Percentiles rank a stretch among this genome's conserved stretches.
These are phyloP conservation scores for Cryptococcus amylolentus DNA, from an alignment of 1,284 basidiomycete genomes.

Conservation along the genomic window DNA sequence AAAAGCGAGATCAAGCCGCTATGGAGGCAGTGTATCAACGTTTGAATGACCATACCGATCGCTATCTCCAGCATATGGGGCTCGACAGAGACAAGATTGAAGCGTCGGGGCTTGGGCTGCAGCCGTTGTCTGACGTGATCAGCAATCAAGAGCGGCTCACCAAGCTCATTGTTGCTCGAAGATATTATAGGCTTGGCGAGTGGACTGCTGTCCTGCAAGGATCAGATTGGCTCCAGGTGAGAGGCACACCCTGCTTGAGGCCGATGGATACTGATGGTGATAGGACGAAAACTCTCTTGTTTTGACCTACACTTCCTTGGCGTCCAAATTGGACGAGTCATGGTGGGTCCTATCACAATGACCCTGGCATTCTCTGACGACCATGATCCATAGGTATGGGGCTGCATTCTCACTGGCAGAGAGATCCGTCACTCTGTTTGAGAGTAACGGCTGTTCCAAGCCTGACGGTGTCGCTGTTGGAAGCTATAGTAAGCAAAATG, in stretches of 20 bases:
- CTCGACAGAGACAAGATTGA: slow-evolving; percentile 16
- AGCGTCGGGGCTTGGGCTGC: slow-evolving; percentile 22
- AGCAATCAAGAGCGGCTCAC: background rate
- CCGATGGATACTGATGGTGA: background rate
- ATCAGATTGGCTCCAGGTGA: slow-evolving; percentile 28
- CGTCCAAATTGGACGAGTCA: slow-evolving; percentile 30
- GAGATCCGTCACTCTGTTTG: slow-evolving; percentile 35
- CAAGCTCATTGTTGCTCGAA: slow-evolving; percentile 21
- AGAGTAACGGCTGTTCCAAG: slow-evolving; percentile 21
- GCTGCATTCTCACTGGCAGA: slow-evolving; percentile 31
- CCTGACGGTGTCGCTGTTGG: slow-evolving; percentile 25
- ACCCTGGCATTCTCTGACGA: background rate
- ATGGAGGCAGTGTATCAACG: slow-evolving; percentile 13
- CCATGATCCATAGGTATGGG: slow-evolving; percentile 20
- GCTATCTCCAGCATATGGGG: slow-evolving; percentile 19
- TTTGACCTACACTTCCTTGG: slow-evolving; percentile 30
- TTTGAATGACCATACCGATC: slow-evolving; percentile 22
- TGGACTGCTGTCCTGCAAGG: slow-evolving; percentile 38
- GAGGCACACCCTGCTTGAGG: slow-evolving; percentile 4
- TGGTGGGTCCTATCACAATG: slow-evolving; percentile 25
- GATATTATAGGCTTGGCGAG: slow-evolving; percentile 33
- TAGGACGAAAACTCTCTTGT: slow-evolving; percentile 35
- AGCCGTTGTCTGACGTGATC: slow-evolving; percentile 14
- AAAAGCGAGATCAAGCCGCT: slow-evolving; percentile 4
- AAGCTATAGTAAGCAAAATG: slow-evolving; percentile 27